Base-by-base conservation (phyloP, 495 filamentous ascomycete species). In the Cercophora sp. region DNA sequence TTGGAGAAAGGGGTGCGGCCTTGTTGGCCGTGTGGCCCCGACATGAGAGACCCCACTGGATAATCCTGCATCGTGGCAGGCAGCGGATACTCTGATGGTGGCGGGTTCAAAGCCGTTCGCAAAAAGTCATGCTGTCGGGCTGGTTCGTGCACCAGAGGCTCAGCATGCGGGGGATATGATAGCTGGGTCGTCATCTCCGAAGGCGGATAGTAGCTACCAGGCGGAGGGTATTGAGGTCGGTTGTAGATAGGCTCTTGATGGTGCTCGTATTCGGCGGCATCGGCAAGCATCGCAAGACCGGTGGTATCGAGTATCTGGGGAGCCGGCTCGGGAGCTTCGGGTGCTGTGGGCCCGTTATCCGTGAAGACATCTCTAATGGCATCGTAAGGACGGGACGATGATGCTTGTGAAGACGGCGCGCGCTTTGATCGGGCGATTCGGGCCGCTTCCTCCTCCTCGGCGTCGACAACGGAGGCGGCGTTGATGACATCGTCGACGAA, bases 341-440 rank as follows among this genome's bases (percentile, higher is more conserved):
- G 5, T 57, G 52, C 13, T 5, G 59, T 41, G 11, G 63, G 42
- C 6, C 64, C 61, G 15, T 53, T 63, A 39, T 62, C 67, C 10
- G 66, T 69, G 50, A 77, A 74, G 0, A 75, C 69, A 41, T 78
- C 72, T 42, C 75, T 61, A 23, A 78, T 71, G 13, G 73, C 72
- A 49, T 78, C 75, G 56, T 75, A 78, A 15, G 72, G 72, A 16
- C 69, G 65, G 4, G 74, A 70, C 13, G 57, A 40, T n/a, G n/a
- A n/a, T n/a, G n/a, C n/a, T n/a, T n/a, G n/a, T n/a, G n/a, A n/a
- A n/a, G n/a, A n/a, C 35, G 60, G 56, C 29, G 56, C 20, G n/a
- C 48, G 57, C 39, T 57, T 58, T 9, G 62, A 19, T 3, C 52
- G 46, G 16, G 63, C 54, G 3, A 43, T 25, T 15, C 51, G 52